Conservation (phyloP, 139 green algal species). For the Auxenochlorella protothecoides region DNA sequence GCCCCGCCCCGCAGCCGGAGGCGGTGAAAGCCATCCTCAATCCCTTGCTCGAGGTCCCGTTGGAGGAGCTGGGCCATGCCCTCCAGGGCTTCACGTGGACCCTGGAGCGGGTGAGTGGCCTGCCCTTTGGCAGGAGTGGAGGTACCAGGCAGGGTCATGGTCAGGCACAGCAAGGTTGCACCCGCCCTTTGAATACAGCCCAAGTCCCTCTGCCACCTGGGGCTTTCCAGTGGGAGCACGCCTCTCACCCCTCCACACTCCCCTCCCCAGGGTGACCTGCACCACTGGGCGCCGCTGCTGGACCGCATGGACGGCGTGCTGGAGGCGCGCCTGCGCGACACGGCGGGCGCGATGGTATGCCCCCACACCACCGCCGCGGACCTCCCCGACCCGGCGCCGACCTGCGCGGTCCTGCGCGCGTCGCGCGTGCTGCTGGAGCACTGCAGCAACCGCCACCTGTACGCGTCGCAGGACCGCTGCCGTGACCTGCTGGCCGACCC, state of each 20-base stretch:
- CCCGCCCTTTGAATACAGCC: too few relatives aligned
- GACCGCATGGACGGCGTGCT: slow-evolving; percentile 79
- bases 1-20: slow-evolving; percentile 31
- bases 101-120: slow-evolving; percentile 56
- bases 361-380: neutral
- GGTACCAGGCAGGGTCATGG: too few relatives aligned
- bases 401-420: slow-evolving; percentile 52
- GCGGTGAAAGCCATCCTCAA: slow-evolving; percentile 44
- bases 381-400: slow-evolving; percentile 44
- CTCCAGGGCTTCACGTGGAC: slow-evolving; percentile 62
- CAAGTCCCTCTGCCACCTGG: too few relatives aligned
- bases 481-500: too few relatives aligned
- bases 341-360: neutral
- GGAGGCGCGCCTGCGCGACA: slow-evolving; percentile 42
- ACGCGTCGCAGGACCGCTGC: slow-evolving; percentile 61
- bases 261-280: slow-evolving; percentile 67
- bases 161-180: too few relatives aligned
- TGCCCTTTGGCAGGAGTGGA: too few relatives aligned
- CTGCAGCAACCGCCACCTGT: slow-evolving; percentile 84
- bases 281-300: slow-evolving; percentile 78
- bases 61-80: slow-evolving; percentile 26
- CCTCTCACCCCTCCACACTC: too few relatives aligned
- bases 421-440: slow-evolving; percentile 75
- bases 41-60: slow-evolving; percentile 22
- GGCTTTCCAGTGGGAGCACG: too few relatives aligned